Percentiles rank a stretch among this genome's conserved stretches.
These are phyloP conservation scores for Mercurialis annua DNA, from an alignment of 345 rosid genomes.

Conservation along the genomic window DNA sequence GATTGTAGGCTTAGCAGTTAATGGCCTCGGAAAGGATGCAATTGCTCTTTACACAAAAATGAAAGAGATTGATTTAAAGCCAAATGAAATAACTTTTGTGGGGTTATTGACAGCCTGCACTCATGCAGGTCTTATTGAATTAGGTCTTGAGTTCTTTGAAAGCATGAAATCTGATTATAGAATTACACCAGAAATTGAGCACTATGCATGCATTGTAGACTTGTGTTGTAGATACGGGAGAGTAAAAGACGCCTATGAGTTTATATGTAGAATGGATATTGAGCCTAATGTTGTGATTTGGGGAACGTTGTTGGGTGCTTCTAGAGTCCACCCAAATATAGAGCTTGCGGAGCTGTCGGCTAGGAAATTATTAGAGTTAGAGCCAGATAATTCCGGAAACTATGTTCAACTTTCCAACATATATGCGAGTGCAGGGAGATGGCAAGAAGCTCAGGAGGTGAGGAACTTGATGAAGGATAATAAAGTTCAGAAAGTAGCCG, in stretches of 20 bases:
- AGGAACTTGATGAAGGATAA: constrained; percentile 9
- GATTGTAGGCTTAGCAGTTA: constrained; percentile 10
- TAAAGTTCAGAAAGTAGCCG: constrained; percentile 9
- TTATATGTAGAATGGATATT: constrained; percentile 4
- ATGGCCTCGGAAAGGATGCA: constrained; percentile 10
- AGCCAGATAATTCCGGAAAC: constrained; percentile 9
- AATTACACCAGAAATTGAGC: constrained; percentile 10
- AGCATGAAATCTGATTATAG: constrained; percentile 4
- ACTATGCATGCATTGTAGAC: constrained; percentile 12
- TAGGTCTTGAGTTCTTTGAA: constrained; percentile 10
- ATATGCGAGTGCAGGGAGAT: neutral
- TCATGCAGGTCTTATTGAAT: constrained; percentile 8
- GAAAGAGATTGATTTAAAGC: neutral
- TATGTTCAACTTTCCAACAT: constrained; percentile 10
- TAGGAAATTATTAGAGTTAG: constrained; percentile 2
- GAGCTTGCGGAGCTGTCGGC: constrained; percentile 16
- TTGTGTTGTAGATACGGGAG: constrained; percentile 11
- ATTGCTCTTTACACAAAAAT: neutral
- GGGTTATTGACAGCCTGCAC: constrained; percentile 11
- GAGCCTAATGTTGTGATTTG: constrained; percentile 15
- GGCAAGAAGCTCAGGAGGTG: constrained; percentile 1
- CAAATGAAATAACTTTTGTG: constrained; percentile 13
- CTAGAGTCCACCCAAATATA: constrained; percentile 10
- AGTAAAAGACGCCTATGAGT: constrained; percentile 11
- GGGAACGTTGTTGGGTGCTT: constrained; percentile 8